A percentile compares a stretch with the other conserved stretches of the same genome.
phyloP scores from a whole-genome alignment of 192 early-diverging fungal genomes.

The Allomyces macrogynus region DNA sequence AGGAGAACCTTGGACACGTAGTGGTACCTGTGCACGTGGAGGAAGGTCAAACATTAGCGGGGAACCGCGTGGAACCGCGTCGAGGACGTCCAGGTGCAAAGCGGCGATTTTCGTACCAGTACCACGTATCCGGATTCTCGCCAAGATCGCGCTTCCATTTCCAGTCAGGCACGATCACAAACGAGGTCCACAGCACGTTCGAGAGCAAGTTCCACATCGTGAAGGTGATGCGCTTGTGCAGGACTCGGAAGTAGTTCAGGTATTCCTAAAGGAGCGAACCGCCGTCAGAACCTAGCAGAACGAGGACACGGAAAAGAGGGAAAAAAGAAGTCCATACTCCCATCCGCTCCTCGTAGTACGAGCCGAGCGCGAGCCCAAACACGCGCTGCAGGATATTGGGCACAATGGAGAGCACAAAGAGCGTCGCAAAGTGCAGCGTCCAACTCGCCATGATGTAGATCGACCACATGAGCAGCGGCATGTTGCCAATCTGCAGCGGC shows the following conservation, averaged over 20 bases:
- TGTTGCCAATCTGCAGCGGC: background rate
- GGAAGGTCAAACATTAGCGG: too few species aligned
- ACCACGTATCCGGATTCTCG: too few species aligned
- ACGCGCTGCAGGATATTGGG: background rate
- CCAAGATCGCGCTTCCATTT: background rate
- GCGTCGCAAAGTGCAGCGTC: background rate
- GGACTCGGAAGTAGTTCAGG: background rate
- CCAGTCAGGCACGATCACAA: background rate
- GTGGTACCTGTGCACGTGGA: too few species aligned
- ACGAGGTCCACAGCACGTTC: background rate
- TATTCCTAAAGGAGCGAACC: background rate
- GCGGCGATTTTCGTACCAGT: too few species aligned
- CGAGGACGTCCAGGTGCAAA: too few species aligned
- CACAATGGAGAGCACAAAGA: background rate
- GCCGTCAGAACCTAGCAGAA: too few species aligned
- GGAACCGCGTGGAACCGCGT: too few species aligned
- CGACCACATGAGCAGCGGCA: background rate
- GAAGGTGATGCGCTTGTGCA: background rate
- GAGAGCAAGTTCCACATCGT: background rate
- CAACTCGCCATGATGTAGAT: background rate
- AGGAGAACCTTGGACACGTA: slow-evolving; percentile 7
- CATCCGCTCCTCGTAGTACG: background rate
- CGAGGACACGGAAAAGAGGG: too few species aligned
- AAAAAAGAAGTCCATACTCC: background rate
- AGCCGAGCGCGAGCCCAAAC: background rate